These are phyloP conservation scores for Hypoxylon perforatum DNA, from an alignment of 495 filamentous ascomycete species.

Conservation along the genomic window DNA sequence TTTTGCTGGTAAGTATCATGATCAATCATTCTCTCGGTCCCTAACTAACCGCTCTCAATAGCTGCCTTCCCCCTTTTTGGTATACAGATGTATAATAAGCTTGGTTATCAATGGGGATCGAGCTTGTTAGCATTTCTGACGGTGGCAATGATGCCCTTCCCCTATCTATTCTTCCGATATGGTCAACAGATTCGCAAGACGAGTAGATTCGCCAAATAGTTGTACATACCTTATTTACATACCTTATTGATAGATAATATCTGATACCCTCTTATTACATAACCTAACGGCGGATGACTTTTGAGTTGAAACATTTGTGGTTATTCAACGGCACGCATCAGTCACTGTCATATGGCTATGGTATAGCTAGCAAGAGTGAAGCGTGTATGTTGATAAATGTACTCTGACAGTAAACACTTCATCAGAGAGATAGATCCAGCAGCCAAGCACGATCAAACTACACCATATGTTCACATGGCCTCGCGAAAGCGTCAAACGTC, in stretches of 20 bases:
- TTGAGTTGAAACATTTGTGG: too few species aligned
- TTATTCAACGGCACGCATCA: too few species aligned
- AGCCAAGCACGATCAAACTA: too few species aligned
- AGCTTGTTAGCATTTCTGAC: slow-evolving; percentile 76
- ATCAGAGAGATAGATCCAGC: too few species aligned
- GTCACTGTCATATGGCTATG: too few species aligned
- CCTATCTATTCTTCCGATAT: slow-evolving; percentile 75
- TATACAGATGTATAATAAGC: slow-evolving; percentile 69
- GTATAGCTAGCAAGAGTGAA: too few species aligned
- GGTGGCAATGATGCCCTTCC: slow-evolving; percentile 74
- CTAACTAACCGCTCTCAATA: slow-evolving; percentile 46
- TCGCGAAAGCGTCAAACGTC: too few species aligned
- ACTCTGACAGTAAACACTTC: too few species aligned
- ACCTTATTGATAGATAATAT: not conserved
- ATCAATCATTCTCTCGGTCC: not conserved
- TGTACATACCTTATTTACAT: not conserved
- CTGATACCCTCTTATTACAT: too few species aligned
- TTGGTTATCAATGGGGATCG: slow-evolving; percentile 80
- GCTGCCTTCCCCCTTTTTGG: slow-evolving; percentile 63
- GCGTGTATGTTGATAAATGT: too few species aligned
- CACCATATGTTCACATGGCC: too few species aligned
- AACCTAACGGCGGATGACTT: too few species aligned
- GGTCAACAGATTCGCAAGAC: slow-evolving; percentile 65
- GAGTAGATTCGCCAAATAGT: slow-evolving; percentile 57
- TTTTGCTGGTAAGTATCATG: slow-evolving; percentile 79